Evolutionary conservation across 306 rosid genomes (phyloP), one percentile per base, ranked within the genome.

Genomic region (Cotoneaster glaucophyllus): DNA sequence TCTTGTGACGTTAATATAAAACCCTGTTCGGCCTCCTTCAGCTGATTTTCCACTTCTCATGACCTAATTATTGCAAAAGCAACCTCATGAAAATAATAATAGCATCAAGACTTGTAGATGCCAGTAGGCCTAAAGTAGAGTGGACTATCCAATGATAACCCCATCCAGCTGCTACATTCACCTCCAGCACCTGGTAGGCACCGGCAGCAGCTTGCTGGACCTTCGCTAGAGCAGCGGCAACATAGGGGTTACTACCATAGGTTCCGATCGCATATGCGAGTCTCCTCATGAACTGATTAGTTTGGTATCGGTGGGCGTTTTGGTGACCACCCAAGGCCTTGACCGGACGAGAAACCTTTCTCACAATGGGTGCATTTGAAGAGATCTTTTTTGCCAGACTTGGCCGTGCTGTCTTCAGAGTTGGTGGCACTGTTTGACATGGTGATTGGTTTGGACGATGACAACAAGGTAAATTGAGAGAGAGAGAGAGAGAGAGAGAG

Each of bases 311-410:
- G 53, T 79, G 82, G 19, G 50, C 62, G 15, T 56, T 79, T 44
- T 65, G 67, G 53, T 72, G 82, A 14, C 69, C 62, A 3, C 78
- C 74, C 50, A 79, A 68, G 32, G 78, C 62, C 73, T 66, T 66
- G 77, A 29, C 62, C 68, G 11, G 71, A 24, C 15, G 10, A 3
- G 24, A 79, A 79, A 22, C 61, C 3, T n/a, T 17, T 65, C 3
- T n/a, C 14, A 28, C 82, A 79, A 9, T 26, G 12, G 32, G 24
- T 11, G 67, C 78, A 72, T 11, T 15, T 28, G 31, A 22, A 72
- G 26, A 14, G 22, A 10, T 52, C 12, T 29, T 29, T 15, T 18
- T 43, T 19, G 73, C 13, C 4, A 25, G 77, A 78, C 14, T 39
- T 37, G 5, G 77, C 66, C 32, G 61, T 53, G 56, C 73, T 71